Conservation (phyloP, 2,329 filamentous ascomycete genomes). For the Sporothrix euskadiensis region DNA sequence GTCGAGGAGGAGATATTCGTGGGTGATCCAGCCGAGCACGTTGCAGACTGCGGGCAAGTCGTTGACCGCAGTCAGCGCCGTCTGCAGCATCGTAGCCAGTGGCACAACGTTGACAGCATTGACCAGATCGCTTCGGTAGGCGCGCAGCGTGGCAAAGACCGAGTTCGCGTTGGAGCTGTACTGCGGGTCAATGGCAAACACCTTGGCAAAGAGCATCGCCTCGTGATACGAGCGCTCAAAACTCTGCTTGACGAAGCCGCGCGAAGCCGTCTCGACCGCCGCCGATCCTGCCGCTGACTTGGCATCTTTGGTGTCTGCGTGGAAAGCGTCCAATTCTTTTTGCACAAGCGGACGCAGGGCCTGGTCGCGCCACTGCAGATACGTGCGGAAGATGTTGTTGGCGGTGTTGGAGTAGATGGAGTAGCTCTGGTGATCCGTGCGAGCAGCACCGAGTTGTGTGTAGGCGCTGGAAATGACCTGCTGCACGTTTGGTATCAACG, state of each 20-base stretch:
- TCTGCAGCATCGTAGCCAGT: slow-evolving; percentile 52
- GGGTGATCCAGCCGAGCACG: slow-evolving; percentile 58
- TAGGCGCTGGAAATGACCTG: slow-evolving; percentile 54
- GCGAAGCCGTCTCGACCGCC: slow-evolving; percentile 54
- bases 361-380: slow-evolving; percentile 54
- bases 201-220: slow-evolving; percentile 52
- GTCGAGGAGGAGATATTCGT: slow-evolving; percentile 58
- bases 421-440: slow-evolving; percentile 46
- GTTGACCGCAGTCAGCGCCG: slow-evolving; percentile 49
- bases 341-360: slow-evolving; percentile 55
- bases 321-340: slow-evolving; percentile 57
- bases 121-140: slow-evolving; percentile 52
- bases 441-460: slow-evolving; percentile 52
- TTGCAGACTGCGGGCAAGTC: slow-evolving; percentile 55
- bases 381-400: slow-evolving; percentile 56
- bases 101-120: slow-evolving; percentile 58
- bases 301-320: slow-evolving; percentile 49
- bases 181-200: slow-evolving; percentile 58
- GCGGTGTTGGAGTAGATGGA: slow-evolving; percentile 57
- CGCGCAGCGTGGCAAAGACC: slow-evolving; percentile 53
- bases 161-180: slow-evolving; percentile 54
- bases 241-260: slow-evolving; percentile 61
- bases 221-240: slow-evolving; percentile 61
- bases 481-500: slow-evolving; percentile 58
- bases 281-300: slow-evolving; percentile 33